These are phyloP conservation scores for Nemania diffusa DNA, from an alignment of 2,329 filamentous ascomycete species.

Conservation along the genomic window DNA sequence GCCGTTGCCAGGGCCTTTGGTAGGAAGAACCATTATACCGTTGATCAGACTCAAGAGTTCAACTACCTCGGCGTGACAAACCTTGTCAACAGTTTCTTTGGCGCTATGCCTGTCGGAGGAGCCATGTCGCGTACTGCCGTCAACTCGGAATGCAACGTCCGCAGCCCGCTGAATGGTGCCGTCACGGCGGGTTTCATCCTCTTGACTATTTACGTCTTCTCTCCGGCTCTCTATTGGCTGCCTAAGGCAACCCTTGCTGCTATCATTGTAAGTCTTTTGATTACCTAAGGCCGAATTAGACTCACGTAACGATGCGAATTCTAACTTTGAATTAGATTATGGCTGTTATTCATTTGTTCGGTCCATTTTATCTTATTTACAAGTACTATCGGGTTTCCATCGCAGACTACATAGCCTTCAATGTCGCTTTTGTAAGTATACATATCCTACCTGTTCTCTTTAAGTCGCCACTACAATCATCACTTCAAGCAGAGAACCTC, in stretches of 20 bases:
- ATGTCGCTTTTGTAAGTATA: conserved; percentile 63
- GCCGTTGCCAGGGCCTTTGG: conserved; percentile 73
- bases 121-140: conserved; percentile 75
- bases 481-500: background rate
- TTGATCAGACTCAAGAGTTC: conserved; percentile 73
- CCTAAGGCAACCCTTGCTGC: conserved; percentile 72
- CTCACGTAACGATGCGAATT: background rate
- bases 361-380: conserved; percentile 68
- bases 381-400: conserved; percentile 72
- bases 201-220: conserved; percentile 69
- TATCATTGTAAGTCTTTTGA: conserved; percentile 61
- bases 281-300: conserved; percentile 11
- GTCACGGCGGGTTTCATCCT: conserved; percentile 71
- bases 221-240: conserved; percentile 72
- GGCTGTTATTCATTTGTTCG: conserved; percentile 71
- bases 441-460: background rate
- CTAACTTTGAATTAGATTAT: conserved; percentile 58
- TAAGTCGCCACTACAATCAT: too few relatives aligned
- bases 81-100: conserved; percentile 73
- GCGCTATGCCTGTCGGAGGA: conserved; percentile 70
- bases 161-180: conserved; percentile 68
- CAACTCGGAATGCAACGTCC: conserved; percentile 72
- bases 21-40: conserved; percentile 69
- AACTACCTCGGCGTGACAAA: conserved; percentile 71
- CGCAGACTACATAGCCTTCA: conserved; percentile 70